Conservation (phyloP, 2,329 filamentous ascomycete genomes). For the Fusarium sarcochroum region DNA sequence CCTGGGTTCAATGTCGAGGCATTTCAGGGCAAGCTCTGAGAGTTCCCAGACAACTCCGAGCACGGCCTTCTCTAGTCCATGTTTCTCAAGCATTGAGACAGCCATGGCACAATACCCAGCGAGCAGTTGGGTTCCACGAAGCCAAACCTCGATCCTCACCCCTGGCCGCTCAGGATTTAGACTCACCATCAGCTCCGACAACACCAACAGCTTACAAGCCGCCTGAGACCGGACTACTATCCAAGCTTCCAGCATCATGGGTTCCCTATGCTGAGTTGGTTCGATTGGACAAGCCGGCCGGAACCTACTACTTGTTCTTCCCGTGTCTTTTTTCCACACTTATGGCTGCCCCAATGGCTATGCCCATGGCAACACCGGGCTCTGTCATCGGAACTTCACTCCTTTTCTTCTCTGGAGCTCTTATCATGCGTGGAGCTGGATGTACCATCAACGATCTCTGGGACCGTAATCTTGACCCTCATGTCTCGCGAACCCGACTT, state of each 20-base stretch:
- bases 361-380: constrained; percentile 71
- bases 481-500: constrained; percentile 81
- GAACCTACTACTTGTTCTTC: constrained; percentile 88
- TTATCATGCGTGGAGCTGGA: constrained; percentile 89
- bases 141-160: constrained; percentile 37
- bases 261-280: constrained; percentile 87
- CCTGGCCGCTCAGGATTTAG: constrained; percentile 24
- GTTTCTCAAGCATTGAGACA: constrained; percentile 16
- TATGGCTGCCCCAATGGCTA: constrained; percentile 79
- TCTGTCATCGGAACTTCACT: constrained; percentile 74
- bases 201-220: constrained; percentile 67
- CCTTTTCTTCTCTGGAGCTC: constrained; percentile 81
- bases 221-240: constrained; percentile 79
- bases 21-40: constrained; percentile 32
- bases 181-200: constrained; percentile 22
- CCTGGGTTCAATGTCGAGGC: constrained; percentile 42
- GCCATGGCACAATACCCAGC: constrained; percentile 30
- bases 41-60: constrained; percentile 11
- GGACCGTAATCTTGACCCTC: constrained; percentile 88
- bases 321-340: constrained; percentile 89
- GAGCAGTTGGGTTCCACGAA: constrained; percentile 46
- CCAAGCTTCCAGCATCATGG: constrained; percentile 76
- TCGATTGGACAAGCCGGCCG: constrained; percentile 84
- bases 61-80: constrained; percentile 19
- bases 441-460: constrained; percentile 93